These are phyloP conservation scores for Aurantiochytrium sp. DNA, from an alignment of 108 stramenopile genomes.

Conservation along the genomic window DNA sequence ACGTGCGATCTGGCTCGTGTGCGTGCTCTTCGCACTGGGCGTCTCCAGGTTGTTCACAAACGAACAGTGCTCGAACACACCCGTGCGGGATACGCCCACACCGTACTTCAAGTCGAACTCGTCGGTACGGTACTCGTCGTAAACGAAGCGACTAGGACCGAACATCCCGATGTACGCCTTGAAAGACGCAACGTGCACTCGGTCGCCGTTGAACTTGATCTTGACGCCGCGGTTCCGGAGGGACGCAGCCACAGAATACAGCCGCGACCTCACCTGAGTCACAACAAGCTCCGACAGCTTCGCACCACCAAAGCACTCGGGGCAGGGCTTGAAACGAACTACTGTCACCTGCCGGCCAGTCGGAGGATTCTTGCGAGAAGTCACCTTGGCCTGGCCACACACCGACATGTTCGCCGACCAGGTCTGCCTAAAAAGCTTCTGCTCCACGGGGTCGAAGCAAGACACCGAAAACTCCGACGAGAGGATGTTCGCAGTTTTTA, in stretches of 20 bases:
- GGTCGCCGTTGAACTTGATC: background rate
- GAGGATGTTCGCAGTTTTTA: conserved; percentile 81
- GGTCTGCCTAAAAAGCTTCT: conserved; percentile 54
- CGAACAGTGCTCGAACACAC: background rate
- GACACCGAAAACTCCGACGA: conserved; percentile 65
- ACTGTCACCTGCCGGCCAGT: background rate
- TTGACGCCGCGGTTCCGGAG: background rate
- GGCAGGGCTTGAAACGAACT: background rate
- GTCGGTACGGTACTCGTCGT: background rate
- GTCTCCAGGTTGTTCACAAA: background rate
- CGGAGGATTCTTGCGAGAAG: background rate
- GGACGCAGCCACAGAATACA: background rate
- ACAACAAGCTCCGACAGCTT: background rate
- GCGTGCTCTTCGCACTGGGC: background rate
- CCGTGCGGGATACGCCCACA: background rate
- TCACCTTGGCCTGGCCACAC: conserved; percentile 35
- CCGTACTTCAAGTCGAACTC: background rate
- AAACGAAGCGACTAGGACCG: background rate
- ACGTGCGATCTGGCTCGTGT: background rate
- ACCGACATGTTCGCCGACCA: conserved; percentile 76
- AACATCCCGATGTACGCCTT: background rate
- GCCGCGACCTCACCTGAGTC: background rate
- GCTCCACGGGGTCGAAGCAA: conserved; percentile 57
- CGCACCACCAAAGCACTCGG: background rate
- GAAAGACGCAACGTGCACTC: background rate